Conservation (phyloP, 805 yeast species). For the Saccharomycopsis olivae region DNA sequence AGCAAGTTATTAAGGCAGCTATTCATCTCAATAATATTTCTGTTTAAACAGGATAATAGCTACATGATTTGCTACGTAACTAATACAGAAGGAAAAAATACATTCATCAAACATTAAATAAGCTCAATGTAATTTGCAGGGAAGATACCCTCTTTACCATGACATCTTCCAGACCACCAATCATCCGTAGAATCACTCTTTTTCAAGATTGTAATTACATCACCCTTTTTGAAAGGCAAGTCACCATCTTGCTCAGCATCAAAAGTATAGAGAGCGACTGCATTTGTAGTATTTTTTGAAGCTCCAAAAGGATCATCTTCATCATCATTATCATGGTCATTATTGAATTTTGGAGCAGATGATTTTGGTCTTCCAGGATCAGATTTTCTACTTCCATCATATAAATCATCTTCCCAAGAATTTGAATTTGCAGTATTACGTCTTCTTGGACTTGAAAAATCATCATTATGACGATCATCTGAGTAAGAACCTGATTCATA, state of each 20-base stretch:
- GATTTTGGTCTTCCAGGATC: slow-evolving; percentile 29
- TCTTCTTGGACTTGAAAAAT: slow-evolving; percentile 8
- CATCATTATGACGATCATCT: slow-evolving; percentile 22
- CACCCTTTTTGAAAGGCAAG: slow-evolving; percentile 88
- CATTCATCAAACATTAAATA: slow-evolving; percentile 1
- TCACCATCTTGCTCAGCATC: slow-evolving; percentile 93
- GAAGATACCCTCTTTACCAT: slow-evolving; percentile 82
- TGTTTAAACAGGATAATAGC: no score
- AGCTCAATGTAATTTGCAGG: slow-evolving; percentile 95
- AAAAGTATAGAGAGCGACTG: slow-evolving; percentile 81
- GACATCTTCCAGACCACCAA: slow-evolving; percentile 96
- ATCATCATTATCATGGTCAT: slow-evolving; percentile 32
- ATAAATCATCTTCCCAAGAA: slow-evolving; percentile 86
- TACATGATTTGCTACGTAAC: no score
- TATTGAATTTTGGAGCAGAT: slow-evolving; percentile 29
- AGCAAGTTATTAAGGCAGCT: no score
- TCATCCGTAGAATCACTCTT: slow-evolving; percentile 85
- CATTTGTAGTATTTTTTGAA: slow-evolving; percentile 48
- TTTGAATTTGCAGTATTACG: slow-evolving; percentile 20
- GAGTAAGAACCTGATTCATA: slow-evolving; percentile 22
- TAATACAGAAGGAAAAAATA: no score
- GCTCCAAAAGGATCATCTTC: slow-evolving; percentile 23
- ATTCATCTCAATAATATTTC: no score
- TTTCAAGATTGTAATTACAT: slow-evolving; percentile 75
- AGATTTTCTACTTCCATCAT: slow-evolving; percentile 41